Base-by-base conservation (phyloP, 106 monocot species). In the Acorus gramineus region DNA sequence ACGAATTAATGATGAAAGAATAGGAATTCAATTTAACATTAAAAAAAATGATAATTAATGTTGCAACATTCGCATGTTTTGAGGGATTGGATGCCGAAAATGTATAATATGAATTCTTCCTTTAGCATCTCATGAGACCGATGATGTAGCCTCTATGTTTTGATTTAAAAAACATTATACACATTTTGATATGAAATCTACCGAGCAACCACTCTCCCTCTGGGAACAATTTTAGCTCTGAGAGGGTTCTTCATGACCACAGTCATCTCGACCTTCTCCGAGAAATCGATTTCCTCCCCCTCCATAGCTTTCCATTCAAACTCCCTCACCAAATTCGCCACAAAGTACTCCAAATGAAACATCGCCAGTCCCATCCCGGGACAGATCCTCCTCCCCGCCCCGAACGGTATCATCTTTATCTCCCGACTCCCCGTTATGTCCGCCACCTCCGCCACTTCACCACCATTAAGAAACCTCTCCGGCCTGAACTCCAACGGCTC, bases 361-460 rank as follows among this genome's bases (percentile, higher is more conserved):
- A 59, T 7, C 14, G 58, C 69, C 4, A 69, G 58, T 4, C 42
- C 50, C 4, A 69, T 11, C 48, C 69, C 69, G 11, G 69, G 69
- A 59, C 69, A 69, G 3, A 69, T 69, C 59, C 69, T 47, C 49
- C 69, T 46, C 47, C 69, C 69, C 12, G 59, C 69, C 28, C 69
- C 69, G 8, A 69, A 69, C 3, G 69, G 57, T 59, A 69, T 69
- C 69, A 69, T 69, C 69, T 69, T 57, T 13, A 69, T 69, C 57
- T 59, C 48, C 69, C 6, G 57, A 14, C 58, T 69, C 14, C 69
- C 69, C 8, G 69, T 59, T 5, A 69, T 59, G 13, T 69, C 69
- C 42, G 59, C 69, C 6, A 48, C 59, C 55, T 2, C 47, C 42
- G 0, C 28, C 28, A 28, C 28, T 28, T 28, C 28, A 28, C 28